Evolutionary conservation across 164 flowering plant genomes (phyloP).

Genomic region (Umbilicus rupestris): DNA sequence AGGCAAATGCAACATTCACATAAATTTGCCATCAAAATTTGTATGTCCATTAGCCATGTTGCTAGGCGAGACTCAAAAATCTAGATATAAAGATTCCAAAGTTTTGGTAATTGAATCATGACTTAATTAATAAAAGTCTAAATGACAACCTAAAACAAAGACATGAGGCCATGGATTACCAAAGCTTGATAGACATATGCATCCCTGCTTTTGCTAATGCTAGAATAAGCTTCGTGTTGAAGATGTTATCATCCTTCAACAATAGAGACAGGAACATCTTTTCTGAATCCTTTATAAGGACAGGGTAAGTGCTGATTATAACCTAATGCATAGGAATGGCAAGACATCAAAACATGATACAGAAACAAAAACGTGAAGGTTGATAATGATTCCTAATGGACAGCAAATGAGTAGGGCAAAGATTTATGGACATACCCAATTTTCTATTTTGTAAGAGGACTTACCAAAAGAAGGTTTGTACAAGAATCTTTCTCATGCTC

Average conservation of each 20-base stretch:
- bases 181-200: conserved; percentile 35
- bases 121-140: no score
- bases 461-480: conserved; percentile 61
- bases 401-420: background rate
- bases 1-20: background rate
- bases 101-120: background rate
- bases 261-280: conserved; percentile 34
- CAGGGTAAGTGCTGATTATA: conserved; percentile 49
- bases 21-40: background rate
- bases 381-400: background rate
- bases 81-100: background rate
- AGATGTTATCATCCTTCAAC: conserved; percentile 24
- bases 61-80: background rate
- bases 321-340: conserved; percentile 29
- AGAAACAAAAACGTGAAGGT: background rate
- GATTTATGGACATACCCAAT: background rate
- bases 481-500: conserved; percentile 28
- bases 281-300: conserved; percentile 66
- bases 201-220: conserved; percentile 56
- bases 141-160: background rate
- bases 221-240: conserved; percentile 45
- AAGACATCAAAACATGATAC: conserved; percentile 4
- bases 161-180: conserved; percentile 27
- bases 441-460: conserved; percentile 4
- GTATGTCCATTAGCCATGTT: background rate